Base-by-base conservation (phyloP, 345 rosid species). In the Erysimum cheiranthoides region DNA sequence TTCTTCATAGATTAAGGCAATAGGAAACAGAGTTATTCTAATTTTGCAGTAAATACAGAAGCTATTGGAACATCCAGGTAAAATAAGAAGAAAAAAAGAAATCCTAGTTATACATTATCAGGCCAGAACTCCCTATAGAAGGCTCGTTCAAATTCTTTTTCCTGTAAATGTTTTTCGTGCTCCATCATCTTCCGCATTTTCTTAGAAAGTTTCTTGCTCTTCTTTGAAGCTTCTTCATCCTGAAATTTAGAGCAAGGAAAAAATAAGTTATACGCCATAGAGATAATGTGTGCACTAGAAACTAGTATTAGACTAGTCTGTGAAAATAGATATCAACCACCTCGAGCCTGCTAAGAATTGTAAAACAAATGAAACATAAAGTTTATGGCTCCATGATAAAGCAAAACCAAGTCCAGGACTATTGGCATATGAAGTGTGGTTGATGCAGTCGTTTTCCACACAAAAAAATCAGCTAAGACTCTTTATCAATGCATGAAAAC, bases 71-170 rank as follows among this genome's bases (percentile, higher is more conserved):
- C 51, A 66, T 34, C 5, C 57, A 11, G 30, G 68, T 71, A 49
- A 14, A 1, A n/a, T 8, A 25, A 13, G 11, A 21, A 71, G 6
- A 10, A 42, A 53, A 12, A 6, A 8, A 54, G 17, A n/a, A 51
- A 54, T 16, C 14, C 8, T 31, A 35, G 5, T 87, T 84, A 91
- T 58, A 93, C 93, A 86, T 93, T 91, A 67, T 93, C 98, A 1
- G 97, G 98, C 97, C 98, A 93, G 65, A 93, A 93, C 78, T 91
- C 96, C 43, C 93, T 83, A 43, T 73, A 89, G 78, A 90, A 93
- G 17, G 96, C 94, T 40, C 88, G 83, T 52, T 89, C 89, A 16
- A 93, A 91, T 76, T 93, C 97, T 61, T 85, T 86, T 73, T 91
- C 97, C 66, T 78, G 86, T 50, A 88, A 39, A 2, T 39, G 80